Evolutionary conservation across 192 early-diverging fungal genomes (phyloP), one percentile per base, ranked within the genome.

Genomic region (Gonapodya prolifera): DNA sequence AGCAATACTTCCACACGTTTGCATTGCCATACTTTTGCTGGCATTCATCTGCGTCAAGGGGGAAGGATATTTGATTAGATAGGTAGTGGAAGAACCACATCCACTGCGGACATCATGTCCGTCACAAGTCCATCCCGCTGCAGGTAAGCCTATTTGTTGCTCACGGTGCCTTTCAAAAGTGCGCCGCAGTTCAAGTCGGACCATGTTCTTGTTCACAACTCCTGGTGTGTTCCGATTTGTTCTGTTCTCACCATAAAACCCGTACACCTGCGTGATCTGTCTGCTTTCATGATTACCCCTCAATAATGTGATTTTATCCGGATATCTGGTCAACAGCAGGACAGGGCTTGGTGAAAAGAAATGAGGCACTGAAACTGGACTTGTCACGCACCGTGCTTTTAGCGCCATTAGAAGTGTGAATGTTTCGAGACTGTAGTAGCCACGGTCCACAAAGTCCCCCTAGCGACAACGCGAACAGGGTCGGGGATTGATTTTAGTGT

Each of bases 371-470:
- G 76, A 82, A n/a, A 1, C 1, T 28, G 32, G 71, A 69, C 29
- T n/a, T 2, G 33, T 33, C 23, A 70, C 76, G 36, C 82, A 94
- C 92, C 90, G 92, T 82, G 93, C 95, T 88, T 98, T 98, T 69
- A 98, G 83, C 28, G 88, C 91, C 91, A 97, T 90, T 70, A 98
- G 85, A 77, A 97, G 79, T 28, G 95, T 96, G 81, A 97, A 96
- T 33, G 95, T 96, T 81, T 98, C 97, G 78, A 98, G 85, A 85
- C 92, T 94, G 85, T 96, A 96, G 87, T 96, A 97, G 35, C 97
- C 97, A 76, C 97, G 92, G 87, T 98, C 97, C 1, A 98, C 97
- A 86, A 96, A 98, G 83, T 98, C 97, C n/a, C 97, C 97, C 92
- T 94, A 70, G 71, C 18, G 8, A 29, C 31, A 29, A 32, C 31